phyloP scores from a whole-genome alignment of 257 asterid genomes.

The Penstemon barbatus region DNA sequence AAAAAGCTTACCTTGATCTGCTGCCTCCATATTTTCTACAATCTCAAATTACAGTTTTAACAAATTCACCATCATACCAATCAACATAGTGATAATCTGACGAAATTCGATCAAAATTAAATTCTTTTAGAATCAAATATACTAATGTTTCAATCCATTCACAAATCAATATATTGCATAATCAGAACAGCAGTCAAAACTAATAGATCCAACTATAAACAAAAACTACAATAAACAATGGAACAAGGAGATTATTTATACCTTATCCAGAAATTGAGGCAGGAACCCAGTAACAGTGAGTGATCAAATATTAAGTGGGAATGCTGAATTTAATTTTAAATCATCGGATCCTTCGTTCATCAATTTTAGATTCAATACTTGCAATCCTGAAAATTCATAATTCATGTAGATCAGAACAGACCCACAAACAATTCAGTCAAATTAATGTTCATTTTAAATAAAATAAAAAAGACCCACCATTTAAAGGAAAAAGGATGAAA shows the following conservation, averaged over 20 bases:
- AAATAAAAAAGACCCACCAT: conserved; percentile 36
- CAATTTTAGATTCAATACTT: conserved; percentile 47
- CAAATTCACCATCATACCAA: neutral
- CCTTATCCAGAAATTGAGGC: conserved; percentile 76
- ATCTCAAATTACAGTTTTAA: conserved; percentile 18
- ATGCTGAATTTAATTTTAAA: conserved; percentile 50
- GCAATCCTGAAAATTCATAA: conserved; percentile 40
- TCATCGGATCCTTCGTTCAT: conserved; percentile 73
- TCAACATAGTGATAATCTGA: conserved; percentile 10
- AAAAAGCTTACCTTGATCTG: conserved; percentile 51
- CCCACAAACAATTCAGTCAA: conserved; percentile 27
- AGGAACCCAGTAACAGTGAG: conserved; percentile 51
- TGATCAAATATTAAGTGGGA: conserved; percentile 57
- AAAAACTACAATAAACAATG: conserved; percentile 16
- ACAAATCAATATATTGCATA: conserved; percentile 20
- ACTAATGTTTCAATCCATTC: conserved; percentile 32
- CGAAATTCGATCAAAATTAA: conserved; percentile 20
- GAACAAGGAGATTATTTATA: conserved; percentile 8
- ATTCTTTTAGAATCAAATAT: conserved; percentile 1
- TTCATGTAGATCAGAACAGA: conserved; percentile 54
- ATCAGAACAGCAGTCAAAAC: conserved; percentile 22
- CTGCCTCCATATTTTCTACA: conserved; percentile 55
- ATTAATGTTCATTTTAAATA: conserved; percentile 13
- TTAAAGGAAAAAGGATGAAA: conserved; percentile 33
- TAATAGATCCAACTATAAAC: conserved; percentile 46